Evolutionary conservation across 306 rosid genomes (phyloP).

Genomic region (Gleditsia sinensis): DNA sequence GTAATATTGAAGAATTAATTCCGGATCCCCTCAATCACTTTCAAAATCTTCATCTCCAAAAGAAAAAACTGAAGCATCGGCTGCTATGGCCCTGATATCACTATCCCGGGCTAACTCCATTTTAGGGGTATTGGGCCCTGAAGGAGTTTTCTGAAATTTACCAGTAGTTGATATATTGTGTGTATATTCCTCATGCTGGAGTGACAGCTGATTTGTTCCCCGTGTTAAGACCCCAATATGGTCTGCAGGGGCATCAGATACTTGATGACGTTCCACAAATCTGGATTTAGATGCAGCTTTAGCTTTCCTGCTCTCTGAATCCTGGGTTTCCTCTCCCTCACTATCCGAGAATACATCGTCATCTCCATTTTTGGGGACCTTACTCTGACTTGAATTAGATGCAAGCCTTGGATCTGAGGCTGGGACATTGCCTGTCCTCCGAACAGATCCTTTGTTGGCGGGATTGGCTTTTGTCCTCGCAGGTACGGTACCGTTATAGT

Average conservation of each 20-base stretch:
- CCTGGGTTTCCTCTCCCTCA: slow-evolving; percentile 65
- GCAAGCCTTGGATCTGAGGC: slow-evolving; percentile 37
- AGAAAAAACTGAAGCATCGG: slow-evolving; percentile 93
- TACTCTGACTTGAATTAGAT: slow-evolving; percentile 41
- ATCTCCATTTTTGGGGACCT: slow-evolving; percentile 48
- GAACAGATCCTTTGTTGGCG: slow-evolving; percentile 48
- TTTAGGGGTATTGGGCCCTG: slow-evolving; percentile 38
- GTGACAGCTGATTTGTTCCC: slow-evolving; percentile 42
- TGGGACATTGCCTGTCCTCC: slow-evolving; percentile 35
- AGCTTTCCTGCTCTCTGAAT: slow-evolving; percentile 31
- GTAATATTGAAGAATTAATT: slow-evolving; percentile 1
- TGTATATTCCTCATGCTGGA: slow-evolving; percentile 36
- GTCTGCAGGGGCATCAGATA: slow-evolving; percentile 43
- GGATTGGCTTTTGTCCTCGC: slow-evolving; percentile 47
- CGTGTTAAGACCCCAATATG: slow-evolving; percentile 39
- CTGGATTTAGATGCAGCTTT: slow-evolving; percentile 34
- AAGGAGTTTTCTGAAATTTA: slow-evolving; percentile 33
- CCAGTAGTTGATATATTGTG: slow-evolving; percentile 36
- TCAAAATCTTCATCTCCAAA: slow-evolving; percentile 93
- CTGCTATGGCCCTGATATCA: slow-evolving; percentile 88
- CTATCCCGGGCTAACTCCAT: slow-evolving; percentile 46
- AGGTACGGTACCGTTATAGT: slow-evolving; percentile 60
- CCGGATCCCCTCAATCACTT: slow-evolving; percentile 54
- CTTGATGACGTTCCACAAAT: slow-evolving; percentile 40
- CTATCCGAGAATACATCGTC: slow-evolving; percentile 91